phyloP scores from a whole-genome alignment of 495 filamentous ascomycete species.

The Xanthoparmelia taractica region DNA sequence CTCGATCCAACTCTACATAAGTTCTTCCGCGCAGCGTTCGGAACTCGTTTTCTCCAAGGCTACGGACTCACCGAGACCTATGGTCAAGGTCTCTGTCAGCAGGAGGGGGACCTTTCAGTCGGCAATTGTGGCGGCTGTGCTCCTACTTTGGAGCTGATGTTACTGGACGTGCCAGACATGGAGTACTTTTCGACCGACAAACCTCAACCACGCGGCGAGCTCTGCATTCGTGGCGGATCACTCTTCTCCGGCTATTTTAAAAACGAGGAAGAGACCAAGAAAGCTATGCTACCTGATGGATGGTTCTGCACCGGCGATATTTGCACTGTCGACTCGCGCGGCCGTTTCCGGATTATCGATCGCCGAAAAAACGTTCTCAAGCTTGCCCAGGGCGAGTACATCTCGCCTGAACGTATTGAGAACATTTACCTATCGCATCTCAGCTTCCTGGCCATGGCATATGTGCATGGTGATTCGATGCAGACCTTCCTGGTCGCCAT shows the following conservation, averaged over 20 bases:
- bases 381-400: constrained; percentile 94
- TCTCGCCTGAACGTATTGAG: constrained; percentile 94
- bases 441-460: constrained; percentile 68
- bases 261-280: constrained; percentile 77
- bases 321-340: constrained; percentile 68
- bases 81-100: constrained; percentile 63
- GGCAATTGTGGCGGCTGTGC: constrained; percentile 77
- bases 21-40: constrained; percentile 79
- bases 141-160: constrained; percentile 63
- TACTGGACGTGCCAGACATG: constrained; percentile 87
- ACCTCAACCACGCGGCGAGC: constrained; percentile 87
- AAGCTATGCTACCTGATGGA: constrained; percentile 75
- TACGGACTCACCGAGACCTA: constrained; percentile 97
- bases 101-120: constrained; percentile 56
- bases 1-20: constrained; percentile 79
- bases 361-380: constrained; percentile 98
- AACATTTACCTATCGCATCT: constrained; percentile 81
- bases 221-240: constrained; percentile 70
- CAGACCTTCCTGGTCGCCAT: constrained; percentile 79
- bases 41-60: constrained; percentile 75
- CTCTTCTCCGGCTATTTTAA: constrained; percentile 82
- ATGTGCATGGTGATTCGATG: constrained; percentile 83
- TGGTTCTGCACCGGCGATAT: constrained; percentile 98
- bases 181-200: constrained; percentile 87
- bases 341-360: constrained; percentile 89